phyloP scores from a whole-genome alignment of 2,329 filamentous ascomycete species.

The Lachnellula willkommii region DNA sequence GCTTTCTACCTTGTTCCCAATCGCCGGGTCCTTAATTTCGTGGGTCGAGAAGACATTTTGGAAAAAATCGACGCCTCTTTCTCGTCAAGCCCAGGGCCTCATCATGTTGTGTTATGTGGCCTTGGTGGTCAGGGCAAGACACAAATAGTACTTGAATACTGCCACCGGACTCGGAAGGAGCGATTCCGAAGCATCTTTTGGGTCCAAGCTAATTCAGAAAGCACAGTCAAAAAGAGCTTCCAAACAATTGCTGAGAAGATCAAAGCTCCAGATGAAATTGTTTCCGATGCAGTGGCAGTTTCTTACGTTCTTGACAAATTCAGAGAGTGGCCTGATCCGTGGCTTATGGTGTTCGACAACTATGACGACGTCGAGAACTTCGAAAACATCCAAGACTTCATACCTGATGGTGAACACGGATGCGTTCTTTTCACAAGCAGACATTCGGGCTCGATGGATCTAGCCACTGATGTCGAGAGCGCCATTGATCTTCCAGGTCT shows the following conservation, averaged over 20 bases:
- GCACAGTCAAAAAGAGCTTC: constrained; percentile 13
- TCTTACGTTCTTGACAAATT: constrained; percentile 9
- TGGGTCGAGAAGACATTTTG: constrained; percentile 19
- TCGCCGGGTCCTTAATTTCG: constrained; percentile 10
- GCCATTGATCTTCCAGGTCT: constrained; percentile 13
- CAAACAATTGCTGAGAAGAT: constrained; percentile 9
- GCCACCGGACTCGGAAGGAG: constrained; percentile 9
- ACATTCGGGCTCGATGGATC: neutral
- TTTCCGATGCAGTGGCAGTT: neutral
- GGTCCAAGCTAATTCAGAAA: constrained; percentile 18
- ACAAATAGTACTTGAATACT: constrained; percentile 22
- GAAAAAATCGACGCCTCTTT: constrained; percentile 11
- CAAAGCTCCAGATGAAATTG: neutral
- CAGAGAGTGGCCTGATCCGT: constrained; percentile 4
- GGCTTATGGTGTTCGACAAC: constrained; percentile 26
- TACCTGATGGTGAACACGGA: constrained; percentile 11
- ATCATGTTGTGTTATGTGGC: constrained; percentile 16
- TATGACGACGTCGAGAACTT: constrained; percentile 18
- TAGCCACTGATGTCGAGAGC: neutral
- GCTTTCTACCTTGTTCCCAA: constrained; percentile 8
- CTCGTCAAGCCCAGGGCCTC: neutral
- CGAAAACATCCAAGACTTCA: constrained; percentile 9
- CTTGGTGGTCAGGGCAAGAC: constrained; percentile 25
- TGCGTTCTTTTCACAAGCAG: constrained; percentile 20
- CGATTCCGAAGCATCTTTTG: constrained; percentile 13